These are phyloP conservation scores for Pichia sp. DNA, from an alignment of 1,139 yeast species.

Conservation along the genomic window DNA sequence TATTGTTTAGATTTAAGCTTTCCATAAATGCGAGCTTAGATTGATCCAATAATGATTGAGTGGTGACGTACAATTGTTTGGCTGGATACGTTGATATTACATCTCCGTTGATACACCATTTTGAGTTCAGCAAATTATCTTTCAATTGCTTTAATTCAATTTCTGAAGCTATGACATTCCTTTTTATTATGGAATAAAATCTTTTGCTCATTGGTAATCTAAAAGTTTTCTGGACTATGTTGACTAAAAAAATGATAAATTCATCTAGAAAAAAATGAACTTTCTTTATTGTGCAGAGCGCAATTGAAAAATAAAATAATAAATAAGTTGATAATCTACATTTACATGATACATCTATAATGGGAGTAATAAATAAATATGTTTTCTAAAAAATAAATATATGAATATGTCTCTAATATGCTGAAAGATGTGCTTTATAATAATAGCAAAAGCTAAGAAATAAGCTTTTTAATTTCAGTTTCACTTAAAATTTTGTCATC, in stretches of 20 bases:
- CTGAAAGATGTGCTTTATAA: not conserved
- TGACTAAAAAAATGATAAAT: too few relatives aligned
- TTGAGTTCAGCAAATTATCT: conserved; percentile 10
- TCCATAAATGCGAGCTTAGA: conserved; percentile 14
- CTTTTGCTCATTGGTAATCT: not conserved
- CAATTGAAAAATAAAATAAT: too few relatives aligned
- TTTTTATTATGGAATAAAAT: not conserved
- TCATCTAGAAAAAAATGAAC: too few relatives aligned
- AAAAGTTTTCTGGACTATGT: too few relatives aligned
- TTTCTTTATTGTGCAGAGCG: too few relatives aligned
- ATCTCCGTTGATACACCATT: conserved; percentile 25
- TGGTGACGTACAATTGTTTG: conserved; percentile 23
- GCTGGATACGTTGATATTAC: conserved; percentile 23
- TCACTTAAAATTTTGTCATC: conserved; percentile 21
- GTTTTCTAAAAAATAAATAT: not conserved
- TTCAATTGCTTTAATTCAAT: conserved; percentile 11
- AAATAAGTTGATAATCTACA: too few relatives aligned
- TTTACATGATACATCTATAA: too few relatives aligned
- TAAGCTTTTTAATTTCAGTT: conserved; percentile 19
- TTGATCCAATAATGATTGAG: conserved; percentile 23
- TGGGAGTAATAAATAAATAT: too few relatives aligned
- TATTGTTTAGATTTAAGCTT: not conserved
- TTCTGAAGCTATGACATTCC: not conserved
- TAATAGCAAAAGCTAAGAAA: not conserved
- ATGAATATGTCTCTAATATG: not conserved